Percentiles rank a stretch among this genome's conserved stretches.
These are phyloP conservation scores for Rhizodiscina lignyota DNA, from an alignment of 495 filamentous ascomycete genomes.

Conservation along the genomic window DNA sequence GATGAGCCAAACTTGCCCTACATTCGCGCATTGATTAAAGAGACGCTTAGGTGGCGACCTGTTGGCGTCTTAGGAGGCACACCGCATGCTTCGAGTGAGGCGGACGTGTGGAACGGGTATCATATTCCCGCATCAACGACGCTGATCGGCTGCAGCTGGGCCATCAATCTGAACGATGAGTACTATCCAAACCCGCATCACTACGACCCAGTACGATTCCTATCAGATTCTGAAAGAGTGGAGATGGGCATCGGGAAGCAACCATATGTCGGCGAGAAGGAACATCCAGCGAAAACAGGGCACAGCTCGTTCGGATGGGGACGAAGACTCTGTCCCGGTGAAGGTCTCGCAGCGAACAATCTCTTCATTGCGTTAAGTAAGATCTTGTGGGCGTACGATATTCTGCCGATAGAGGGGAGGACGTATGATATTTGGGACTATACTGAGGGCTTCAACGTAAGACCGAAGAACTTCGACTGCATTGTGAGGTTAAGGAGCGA, in stretches of 20 bases:
- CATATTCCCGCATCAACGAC: constrained; percentile 30
- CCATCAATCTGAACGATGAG: constrained; percentile 40
- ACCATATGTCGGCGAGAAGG: constrained; percentile 20
- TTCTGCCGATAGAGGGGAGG: constrained; percentile 10
- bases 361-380: constrained; percentile 20
- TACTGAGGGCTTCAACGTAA: constrained; percentile 22
- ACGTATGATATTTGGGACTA: constrained; percentile 20
- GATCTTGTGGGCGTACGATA: constrained; percentile 20
- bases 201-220: constrained; percentile 27
- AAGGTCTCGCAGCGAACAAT: constrained; percentile 17
- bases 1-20: constrained; percentile 37
- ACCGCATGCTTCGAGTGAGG: constrained; percentile 42
- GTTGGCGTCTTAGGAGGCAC: constrained; percentile 42
- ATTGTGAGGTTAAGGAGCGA: constrained; percentile 14
- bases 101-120: constrained; percentile 33
- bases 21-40: constrained; percentile 31
- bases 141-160: constrained; percentile 47
- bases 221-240: constrained; percentile 7
- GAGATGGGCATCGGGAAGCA: neutral
- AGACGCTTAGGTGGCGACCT: constrained; percentile 44
- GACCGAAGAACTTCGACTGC: constrained; percentile 19
- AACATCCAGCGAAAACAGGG: constrained; percentile 25
- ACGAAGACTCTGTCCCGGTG: constrained; percentile 19
- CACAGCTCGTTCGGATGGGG: constrained; percentile 34
- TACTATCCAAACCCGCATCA: constrained; percentile 43